Evolutionary conservation across 2,329 filamentous ascomycete species (phyloP), one percentile per base, ranked within the genome.

Genomic region (Samsoniella hepiali): DNA sequence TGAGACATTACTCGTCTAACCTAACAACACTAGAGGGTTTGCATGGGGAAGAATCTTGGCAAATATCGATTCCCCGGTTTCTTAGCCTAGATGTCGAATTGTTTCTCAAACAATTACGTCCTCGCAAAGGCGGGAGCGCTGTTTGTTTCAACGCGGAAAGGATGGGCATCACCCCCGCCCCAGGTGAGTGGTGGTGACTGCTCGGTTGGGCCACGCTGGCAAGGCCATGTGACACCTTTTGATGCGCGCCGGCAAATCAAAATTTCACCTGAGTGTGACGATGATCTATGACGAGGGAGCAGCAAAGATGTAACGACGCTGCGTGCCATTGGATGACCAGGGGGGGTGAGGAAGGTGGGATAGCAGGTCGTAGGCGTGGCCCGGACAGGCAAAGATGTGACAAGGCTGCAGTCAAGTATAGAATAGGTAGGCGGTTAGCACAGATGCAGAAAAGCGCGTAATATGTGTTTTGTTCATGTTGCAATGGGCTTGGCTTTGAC

Each of bases 381-480:
- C 45, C 8, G 49, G 58, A 51, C 2, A 34, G 58, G 58, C 11
- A 60, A 44, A n/a, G 42, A 58, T 49, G 55, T 15, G 42, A 47
- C 42, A 36, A 47, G 3, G 40, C 34, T 29, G 29, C 45, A 22
- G 34, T 40, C 15, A 42, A 22, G 22, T 49, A 47, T 3, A 11
- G 15, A 32, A 31, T 50, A 15, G 32, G 8, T 10, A 13, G 45
- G 45, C 36, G 57, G 27, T 47, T 60, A 60, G 15, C 15, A 44
- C 58, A 42, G 22, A 44, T 42, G 36, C 36, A 53, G 47, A 44
- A 51, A 60, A 42, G 47, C 36, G 47, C 47, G 36, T 36, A 22
- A 22, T 22, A 42, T 50, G 27, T 42, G 53, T 34, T 22, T 42
- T 40, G n/a, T 38, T 59, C 31, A 32, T 11, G 32, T 42, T 27